Evolutionary conservation across 306 rosid genomes (phyloP), one percentile per base, ranked within the genome.

Genomic region (Cyclanthera cordifolia): DNA sequence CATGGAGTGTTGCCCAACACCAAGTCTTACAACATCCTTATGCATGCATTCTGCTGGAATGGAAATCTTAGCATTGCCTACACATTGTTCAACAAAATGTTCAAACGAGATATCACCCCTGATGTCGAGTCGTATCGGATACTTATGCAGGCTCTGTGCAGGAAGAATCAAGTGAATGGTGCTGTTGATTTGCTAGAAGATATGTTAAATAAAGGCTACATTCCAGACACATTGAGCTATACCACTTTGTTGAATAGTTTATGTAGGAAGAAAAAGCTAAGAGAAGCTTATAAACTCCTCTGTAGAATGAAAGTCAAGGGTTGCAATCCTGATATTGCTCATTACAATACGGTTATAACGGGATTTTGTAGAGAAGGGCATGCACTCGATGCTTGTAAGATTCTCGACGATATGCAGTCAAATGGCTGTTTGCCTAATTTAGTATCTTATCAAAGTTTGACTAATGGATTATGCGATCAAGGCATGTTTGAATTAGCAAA

Each of bases 271-370:
- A 89, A 87, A 79, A 76, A 85, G 77, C 89, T 92, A 0, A 80
- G 84, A 25, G 98, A 92, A 74, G 95, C 95, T 14, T 92, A 87
- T 71, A 92, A 89, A 84, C 90, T 92, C 73, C 96, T 89, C 5
- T 89, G 98, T 71, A 82, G 98, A 81, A 92, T 92, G 96, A 92
- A 87, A 75, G 91, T 92, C 16, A 92, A 86, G 54, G 98, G 98
- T 8, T 92, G 98, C 55, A 92, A 92, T 73, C 96, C 95, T 8
- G 96, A 89, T 21, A 81, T 89, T 16, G 86, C 88, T 71, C 98
- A 89, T 72, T 92, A 84, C 12, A 92, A 92, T 57, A 92, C 81
- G 0, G 87, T 87, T 69, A 84, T 92, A 66, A 54, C 69, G 19
- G 98, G 98, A 32, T 92, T 87, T 72, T 82, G 96, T 52, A 81